These are phyloP conservation scores for Naganishia kalamii DNA, from an alignment of 768 basidiomycete species.

Conservation along the genomic window DNA sequence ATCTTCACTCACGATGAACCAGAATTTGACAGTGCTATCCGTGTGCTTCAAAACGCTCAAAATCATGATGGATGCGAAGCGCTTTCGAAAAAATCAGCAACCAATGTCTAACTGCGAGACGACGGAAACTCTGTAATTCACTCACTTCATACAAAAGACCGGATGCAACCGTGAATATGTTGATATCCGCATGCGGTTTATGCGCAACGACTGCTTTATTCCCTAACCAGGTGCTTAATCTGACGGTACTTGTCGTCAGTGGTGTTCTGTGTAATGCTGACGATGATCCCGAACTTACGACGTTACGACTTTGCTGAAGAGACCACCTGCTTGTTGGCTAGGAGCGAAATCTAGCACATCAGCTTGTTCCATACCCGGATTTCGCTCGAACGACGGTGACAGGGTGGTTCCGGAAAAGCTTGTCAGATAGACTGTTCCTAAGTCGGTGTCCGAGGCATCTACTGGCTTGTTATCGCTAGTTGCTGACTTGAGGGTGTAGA, in stretches of 20 bases:
- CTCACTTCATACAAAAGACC: conserved; percentile 88
- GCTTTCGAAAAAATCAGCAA: conserved; percentile 50
- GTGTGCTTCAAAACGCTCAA: conserved; percentile 91
- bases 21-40: conserved; percentile 91
- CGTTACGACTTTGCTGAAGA: conserved; percentile 16
- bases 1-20: conserved; percentile 71
- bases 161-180: conserved; percentile 98
- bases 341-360: conserved; percentile 60
- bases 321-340: background rate
- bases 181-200: conserved; percentile 73
- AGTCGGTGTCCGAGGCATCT: background rate
- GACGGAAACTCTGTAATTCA: background rate
- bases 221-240: conserved; percentile 11
- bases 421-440: conserved; percentile 63
- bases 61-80: conserved; percentile 97
- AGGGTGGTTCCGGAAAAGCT: conserved; percentile 86
- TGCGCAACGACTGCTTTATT: conserved; percentile 27
- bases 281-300: conserved; percentile 3
- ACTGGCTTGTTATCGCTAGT: conserved; percentile 42
- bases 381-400: conserved; percentile 68
- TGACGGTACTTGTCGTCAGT: background rate
- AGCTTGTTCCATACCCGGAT: conserved; percentile 67
- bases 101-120: conserved; percentile 17
- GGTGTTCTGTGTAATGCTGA: background rate
- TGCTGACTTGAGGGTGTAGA: conserved; percentile 69